Percentiles rank a stretch among this genome's conserved stretches.
Conservation (phyloP, 2,329 filamentous ascomycete species). For the Alternaria metachromatica region DNA sequence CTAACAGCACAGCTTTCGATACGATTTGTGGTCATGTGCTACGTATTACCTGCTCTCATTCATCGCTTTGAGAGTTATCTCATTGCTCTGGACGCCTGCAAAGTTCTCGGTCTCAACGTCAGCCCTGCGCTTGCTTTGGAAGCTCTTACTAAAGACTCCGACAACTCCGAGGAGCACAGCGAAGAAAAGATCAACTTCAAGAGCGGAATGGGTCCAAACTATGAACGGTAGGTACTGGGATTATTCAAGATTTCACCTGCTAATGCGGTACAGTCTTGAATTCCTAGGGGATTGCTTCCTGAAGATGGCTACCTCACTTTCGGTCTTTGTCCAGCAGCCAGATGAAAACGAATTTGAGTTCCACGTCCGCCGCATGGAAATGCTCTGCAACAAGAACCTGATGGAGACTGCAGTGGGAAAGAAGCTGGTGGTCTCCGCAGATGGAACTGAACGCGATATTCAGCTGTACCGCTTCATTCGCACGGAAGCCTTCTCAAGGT, state of each 20-base stretch:
- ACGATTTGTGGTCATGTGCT: constrained; percentile 72
- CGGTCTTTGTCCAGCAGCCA: constrained; percentile 78
- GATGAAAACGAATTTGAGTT: constrained; percentile 83
- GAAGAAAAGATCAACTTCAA: constrained; percentile 75
- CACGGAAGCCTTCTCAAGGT: constrained; percentile 79
- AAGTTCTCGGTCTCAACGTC: constrained; percentile 68
- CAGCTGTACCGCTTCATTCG: constrained; percentile 79
- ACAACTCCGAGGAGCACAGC: constrained; percentile 77
- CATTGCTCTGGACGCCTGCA: constrained; percentile 78
- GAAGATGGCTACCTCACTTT: constrained; percentile 94
- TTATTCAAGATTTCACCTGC: background rate
- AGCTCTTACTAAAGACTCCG: constrained; percentile 90
- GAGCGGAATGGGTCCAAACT: constrained; percentile 89
- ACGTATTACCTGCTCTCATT: constrained; percentile 83
- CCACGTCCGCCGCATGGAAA: constrained; percentile 87
- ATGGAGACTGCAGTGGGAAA: constrained; percentile 71
- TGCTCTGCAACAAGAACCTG: constrained; percentile 91
- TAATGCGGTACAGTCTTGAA: constrained; percentile 63
- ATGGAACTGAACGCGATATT: constrained; percentile 44
- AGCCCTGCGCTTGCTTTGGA: constrained; percentile 77
- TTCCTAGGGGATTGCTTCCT: constrained; percentile 93
- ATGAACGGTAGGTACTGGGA: constrained; percentile 67
- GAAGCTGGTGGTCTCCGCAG: constrained; percentile 46
- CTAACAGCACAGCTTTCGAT: constrained; percentile 65
- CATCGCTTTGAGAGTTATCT: constrained; percentile 82